Conservation (phyloP, 345 rosid species). For the Populus nigra region DNA sequence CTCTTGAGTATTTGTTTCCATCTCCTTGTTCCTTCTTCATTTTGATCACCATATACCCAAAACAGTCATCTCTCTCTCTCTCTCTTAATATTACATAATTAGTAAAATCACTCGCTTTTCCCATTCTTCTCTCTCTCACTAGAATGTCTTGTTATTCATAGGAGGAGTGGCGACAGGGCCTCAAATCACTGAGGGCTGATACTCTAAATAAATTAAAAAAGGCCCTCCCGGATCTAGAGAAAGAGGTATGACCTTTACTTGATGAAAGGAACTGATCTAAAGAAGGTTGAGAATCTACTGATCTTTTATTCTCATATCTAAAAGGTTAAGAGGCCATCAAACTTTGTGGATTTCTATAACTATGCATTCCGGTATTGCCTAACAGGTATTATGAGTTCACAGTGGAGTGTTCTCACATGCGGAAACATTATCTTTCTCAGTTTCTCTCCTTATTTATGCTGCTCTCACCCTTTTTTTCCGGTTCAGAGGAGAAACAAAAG, state of each 20-base stretch:
- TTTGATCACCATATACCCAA: neutral
- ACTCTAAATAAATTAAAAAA: conserved; percentile 33
- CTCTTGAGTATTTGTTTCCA: neutral
- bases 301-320: neutral
- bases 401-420: neutral
- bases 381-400: conserved; percentile 23
- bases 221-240: conserved; percentile 32
- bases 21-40: neutral
- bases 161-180: conserved; percentile 39
- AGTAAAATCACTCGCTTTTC: neutral
- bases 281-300: neutral
- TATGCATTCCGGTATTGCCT: conserved; percentile 35
- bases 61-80: no score
- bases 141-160: neutral
- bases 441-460: neutral
- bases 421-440: neutral
- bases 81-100: neutral
- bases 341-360: conserved; percentile 34
- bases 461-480: neutral
- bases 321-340: conserved; percentile 34
- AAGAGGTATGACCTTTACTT: conserved; percentile 23
- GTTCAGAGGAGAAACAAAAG: conserved; percentile 39
- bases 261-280: neutral
- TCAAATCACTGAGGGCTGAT: conserved; percentile 31
- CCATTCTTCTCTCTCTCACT: neutral